Percentiles rank a stretch among this genome's conserved stretches.
phyloP scores from a whole-genome alignment of 805 yeast genomes.

The Metschnikowia lochheadii region DNA sequence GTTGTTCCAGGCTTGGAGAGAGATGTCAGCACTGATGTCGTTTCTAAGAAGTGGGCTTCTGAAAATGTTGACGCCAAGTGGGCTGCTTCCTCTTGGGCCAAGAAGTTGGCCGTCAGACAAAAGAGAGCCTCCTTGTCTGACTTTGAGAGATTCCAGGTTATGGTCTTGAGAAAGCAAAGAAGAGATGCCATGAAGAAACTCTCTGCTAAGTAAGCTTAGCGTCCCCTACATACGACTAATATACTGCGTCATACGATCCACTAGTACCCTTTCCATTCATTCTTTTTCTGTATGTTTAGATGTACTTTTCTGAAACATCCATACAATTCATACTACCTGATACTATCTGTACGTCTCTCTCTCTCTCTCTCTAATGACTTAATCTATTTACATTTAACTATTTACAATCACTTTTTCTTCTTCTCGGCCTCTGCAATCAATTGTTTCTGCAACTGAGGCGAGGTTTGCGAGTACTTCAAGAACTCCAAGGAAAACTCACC shows the following conservation, averaged over 20 bases:
- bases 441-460: constrained; percentile 86
- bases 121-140: constrained; percentile 91
- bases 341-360: no score
- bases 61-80: constrained; percentile 86
- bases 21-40: constrained; percentile 84
- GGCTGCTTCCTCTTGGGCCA: constrained; percentile 94
- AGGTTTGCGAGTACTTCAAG: constrained; percentile 84
- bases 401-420: constrained; percentile 15
- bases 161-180: constrained; percentile 96
- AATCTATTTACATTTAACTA: constrained; percentile 1
- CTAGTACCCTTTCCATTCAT: no score
- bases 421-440: constrained; percentile 73
- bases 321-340: no score
- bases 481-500: constrained; percentile 97
- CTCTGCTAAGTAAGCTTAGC: constrained; percentile 71
- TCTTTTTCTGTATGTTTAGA: no score
- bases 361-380: no score
- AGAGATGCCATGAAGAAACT: constrained; percentile 93
- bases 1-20: constrained; percentile 85
- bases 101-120: constrained; percentile 93
- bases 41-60: constrained; percentile 90
- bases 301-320: no score
- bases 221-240: constrained; percentile 20
- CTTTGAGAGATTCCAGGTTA: constrained; percentile 99
- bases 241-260: constrained; percentile 20